phyloP scores from a whole-genome alignment of 2,329 filamentous ascomycete species.

The Alternaria longipes region DNA sequence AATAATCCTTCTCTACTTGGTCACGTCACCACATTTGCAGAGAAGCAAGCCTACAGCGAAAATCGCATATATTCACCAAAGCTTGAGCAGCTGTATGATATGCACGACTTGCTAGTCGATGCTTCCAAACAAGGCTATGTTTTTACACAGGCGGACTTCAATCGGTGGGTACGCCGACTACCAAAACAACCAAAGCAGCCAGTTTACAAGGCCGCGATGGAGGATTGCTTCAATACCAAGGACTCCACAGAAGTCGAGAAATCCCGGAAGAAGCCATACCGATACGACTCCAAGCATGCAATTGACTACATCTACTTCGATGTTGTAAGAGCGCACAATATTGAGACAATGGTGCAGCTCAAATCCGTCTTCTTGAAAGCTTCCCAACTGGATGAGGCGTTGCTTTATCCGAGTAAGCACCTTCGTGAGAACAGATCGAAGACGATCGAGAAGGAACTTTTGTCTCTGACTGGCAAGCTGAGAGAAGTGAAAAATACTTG shows the following conservation, averaged over 20 bases:
- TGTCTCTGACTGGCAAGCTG: slow-evolving; percentile 5
- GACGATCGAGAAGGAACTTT: slow-evolving; percentile 23
- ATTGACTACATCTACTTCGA: slow-evolving; percentile 70
- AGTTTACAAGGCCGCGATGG: slow-evolving; percentile 46
- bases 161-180: slow-evolving; percentile 62
- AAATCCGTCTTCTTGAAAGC: slow-evolving; percentile 32
- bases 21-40: slow-evolving; percentile 70
- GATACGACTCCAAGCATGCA: slow-evolving; percentile 57
- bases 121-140: slow-evolving; percentile 58
- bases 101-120: slow-evolving; percentile 59
- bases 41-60: slow-evolving; percentile 66
- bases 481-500: slow-evolving; percentile 14
- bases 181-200: slow-evolving; percentile 61
- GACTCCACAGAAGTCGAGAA: slow-evolving; percentile 26
- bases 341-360: slow-evolving; percentile 41
- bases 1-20: slow-evolving; percentile 68
- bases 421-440: slow-evolving; percentile 3
- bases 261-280: slow-evolving; percentile 31
- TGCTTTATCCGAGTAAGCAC: slow-evolving; percentile 22
- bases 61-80: slow-evolving; percentile 36
- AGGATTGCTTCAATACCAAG: slow-evolving; percentile 29
- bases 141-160: slow-evolving; percentile 57
- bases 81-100: slow-evolving; percentile 44
- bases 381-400: slow-evolving; percentile 31
- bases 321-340: slow-evolving; percentile 57